Evolutionary conservation across 2,329 filamentous ascomycete genomes (phyloP), one percentile per base, ranked within the genome.

Genomic region (Chrysoporthe deuterocubensis): DNA sequence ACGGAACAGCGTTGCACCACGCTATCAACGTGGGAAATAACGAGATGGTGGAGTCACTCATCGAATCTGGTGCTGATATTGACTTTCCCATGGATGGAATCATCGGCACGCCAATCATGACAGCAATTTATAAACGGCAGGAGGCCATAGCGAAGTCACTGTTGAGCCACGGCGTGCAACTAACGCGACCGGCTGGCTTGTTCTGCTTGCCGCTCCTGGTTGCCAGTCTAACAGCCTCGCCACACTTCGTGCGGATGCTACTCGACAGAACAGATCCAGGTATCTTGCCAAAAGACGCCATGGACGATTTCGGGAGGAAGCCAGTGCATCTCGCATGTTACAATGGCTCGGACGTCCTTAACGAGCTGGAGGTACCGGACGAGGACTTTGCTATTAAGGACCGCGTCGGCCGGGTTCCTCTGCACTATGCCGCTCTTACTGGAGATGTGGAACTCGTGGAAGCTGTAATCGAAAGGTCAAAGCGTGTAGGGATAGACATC

Each of bases 241-340:
- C 37, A 21, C 9, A 32, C 7, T 21, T 54, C 8, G 4, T 54
- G 3, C 11, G n/a, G 14, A 13, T 43, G 8, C 21, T 63, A 4
- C 48, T 54, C 9, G 5, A 26, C 14, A n/a, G 4, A 32, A 18
- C 6, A 7, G n/a, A 11, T 3, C 9, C 7, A 5, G 21, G 34
- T 16, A 32, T 52, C 9, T 52, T 32, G 16, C 8, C 1, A 40
- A 21, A 52, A 34, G 61, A 26, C 26, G 26, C 26, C 32, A 6
- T 18, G 4, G 61, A 54, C 34, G 6, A 1, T 6, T n/a, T 58
- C 4, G 16, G 16, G 5, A 57, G 62, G 16, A 57, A 43, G 13
- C 52, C 52, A 5, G 52, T 18, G 2, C 62, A 64, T 34, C 40
- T 64, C 5, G 42, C 62, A 32, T 64, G 62, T 14, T 54, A 54